Conservation (phyloP, 768 basidiomycete genomes). For the Nidularia sp. region DNA sequence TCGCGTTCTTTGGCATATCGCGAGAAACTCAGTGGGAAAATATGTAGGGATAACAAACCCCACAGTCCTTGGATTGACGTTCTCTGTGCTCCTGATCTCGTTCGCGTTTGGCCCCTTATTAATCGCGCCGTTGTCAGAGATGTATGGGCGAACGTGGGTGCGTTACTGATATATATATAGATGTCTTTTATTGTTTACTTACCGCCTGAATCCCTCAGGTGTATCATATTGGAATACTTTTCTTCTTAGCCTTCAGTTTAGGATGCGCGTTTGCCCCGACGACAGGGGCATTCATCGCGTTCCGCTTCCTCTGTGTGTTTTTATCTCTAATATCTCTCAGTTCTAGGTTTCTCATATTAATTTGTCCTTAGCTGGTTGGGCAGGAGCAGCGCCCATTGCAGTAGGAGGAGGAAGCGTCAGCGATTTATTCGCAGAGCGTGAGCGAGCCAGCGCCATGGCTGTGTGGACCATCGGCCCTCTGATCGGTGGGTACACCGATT, state of each 20-base stretch:
- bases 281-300: conserved; percentile 48
- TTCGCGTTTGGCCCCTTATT: conserved; percentile 66
- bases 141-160: conserved; percentile 72
- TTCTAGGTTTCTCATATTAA: too few relatives aligned
- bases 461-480: conserved; percentile 62
- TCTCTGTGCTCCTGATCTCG: conserved; percentile 62
- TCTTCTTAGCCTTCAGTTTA: conserved; percentile 59
- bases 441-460: conserved; percentile 62
- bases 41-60: conserved; percentile 36
- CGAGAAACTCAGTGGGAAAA: neutral
- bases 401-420: conserved; percentile 60
- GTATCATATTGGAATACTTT: conserved; percentile 59
- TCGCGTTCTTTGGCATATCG: neutral
- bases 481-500: conserved; percentile 31
- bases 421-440: conserved; percentile 62
- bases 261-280: conserved; percentile 69
- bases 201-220: conserved; percentile 29
- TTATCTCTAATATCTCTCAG: too few relatives aligned
- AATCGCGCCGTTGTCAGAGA: conserved; percentile 66
- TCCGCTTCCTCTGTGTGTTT: conserved; percentile 60
- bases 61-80: conserved; percentile 49
- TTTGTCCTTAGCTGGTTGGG: conserved; percentile 47
- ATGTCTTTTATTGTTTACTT: too few relatives aligned
- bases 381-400: conserved; percentile 61
- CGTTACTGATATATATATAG: conserved; percentile 4